Evolutionary conservation across 164 flowering plant species (phyloP), one percentile per base, ranked within the genome.

Genomic region (Sextonia rubra): DNA sequence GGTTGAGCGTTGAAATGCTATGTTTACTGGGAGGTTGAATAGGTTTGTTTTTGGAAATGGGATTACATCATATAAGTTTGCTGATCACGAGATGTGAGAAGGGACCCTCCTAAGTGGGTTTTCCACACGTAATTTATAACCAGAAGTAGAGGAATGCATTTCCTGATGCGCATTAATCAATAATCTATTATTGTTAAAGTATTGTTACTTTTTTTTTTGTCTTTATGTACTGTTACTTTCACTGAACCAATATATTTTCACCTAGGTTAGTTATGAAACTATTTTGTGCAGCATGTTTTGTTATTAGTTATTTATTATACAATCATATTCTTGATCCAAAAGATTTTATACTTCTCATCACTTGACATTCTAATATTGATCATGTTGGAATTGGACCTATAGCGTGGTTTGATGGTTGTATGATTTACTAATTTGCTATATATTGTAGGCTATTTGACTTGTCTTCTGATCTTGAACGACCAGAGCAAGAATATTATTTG

Each of bases 401-500:
- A 69, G 2, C 22, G 17, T 26, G 25, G 60, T 17, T 24, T 69
- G 44, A 24, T 56, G 48, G 48, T 25, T 3, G 58, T 52, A 52
- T 52, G 29, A 48, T 15, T 47, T 12, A 68, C 29, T 32, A 30
- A n/a, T 60, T 23, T 64, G 24, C 26, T 27, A 32, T 52, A 9
- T 72, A 52, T 75, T 80, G 83, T 81, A 94, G 97, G 77, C 74
- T 95, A 25, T 95, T 87, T 82, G 88, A 95, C 83, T 78, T 92
- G 77, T 89, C 96, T 58, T 76, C 86, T 69, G 85, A 84, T 79
- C 64, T 81, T 69, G 79, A 76, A 70, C 85, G 78, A 76, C 91
- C 97, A 62, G 97, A 94, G 86, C 97, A 94, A 76, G 97, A 94
- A 77, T 92, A 82, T 76, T 94, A 88, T 81, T 81, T 94, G 67